phyloP scores from a whole-genome alignment of 768 basidiomycete genomes.

The Inosperma sp. region DNA sequence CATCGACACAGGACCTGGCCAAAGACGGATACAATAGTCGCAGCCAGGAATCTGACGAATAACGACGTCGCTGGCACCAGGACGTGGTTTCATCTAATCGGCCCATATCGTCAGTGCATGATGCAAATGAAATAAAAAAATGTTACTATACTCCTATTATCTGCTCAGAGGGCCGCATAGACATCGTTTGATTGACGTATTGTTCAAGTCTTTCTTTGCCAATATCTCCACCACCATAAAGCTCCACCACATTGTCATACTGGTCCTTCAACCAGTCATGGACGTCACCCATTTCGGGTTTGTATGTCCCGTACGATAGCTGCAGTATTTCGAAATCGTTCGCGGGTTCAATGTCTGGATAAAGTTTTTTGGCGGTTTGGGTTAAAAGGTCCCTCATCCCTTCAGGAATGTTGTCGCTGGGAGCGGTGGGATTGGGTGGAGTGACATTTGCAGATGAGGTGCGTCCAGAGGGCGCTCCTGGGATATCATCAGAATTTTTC shows the following conservation, averaged over 20 bases:
- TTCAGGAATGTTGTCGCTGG: too few relatives aligned
- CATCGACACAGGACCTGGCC: neutral
- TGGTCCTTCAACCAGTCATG: neutral
- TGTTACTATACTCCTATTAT: neutral
- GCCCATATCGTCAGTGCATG: neutral
- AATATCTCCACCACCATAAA: conserved; percentile 2
- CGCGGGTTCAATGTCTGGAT: neutral
- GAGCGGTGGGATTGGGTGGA: conserved; percentile 1
- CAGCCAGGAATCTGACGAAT: neutral
- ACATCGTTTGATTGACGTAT: neutral
- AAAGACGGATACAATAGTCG: neutral
- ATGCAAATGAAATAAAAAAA: neutral
- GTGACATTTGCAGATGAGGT: neutral
- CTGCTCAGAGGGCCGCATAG: neutral
- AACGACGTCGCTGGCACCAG: neutral
- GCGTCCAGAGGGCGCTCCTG: neutral
- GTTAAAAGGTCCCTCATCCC: neutral
- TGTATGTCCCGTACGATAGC: neutral
- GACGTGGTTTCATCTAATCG: neutral
- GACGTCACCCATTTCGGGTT: neutral
- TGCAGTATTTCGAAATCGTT: neutral
- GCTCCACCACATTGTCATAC: neutral
- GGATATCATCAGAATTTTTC: neutral
- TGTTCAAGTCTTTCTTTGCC: neutral
- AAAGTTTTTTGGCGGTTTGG: neutral